phyloP scores from a whole-genome alignment of 192 early-diverging fungal genomes.

The Gryganskiella cystojenkinii region DNA sequence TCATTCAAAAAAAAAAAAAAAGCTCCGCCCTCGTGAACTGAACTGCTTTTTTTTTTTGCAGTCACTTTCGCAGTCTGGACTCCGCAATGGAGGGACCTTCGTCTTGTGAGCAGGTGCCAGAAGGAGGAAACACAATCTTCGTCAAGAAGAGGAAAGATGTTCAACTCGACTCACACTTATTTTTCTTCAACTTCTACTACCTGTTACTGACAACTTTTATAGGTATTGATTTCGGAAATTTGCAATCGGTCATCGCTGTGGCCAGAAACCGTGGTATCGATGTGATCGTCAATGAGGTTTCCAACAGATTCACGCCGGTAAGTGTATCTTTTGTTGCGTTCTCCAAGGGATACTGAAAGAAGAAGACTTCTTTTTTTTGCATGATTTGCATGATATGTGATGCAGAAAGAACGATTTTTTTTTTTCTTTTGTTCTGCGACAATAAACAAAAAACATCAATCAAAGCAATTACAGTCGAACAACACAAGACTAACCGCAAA shows the following conservation, averaged over 20 bases:
- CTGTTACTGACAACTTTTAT: slow-evolving; percentile 44
- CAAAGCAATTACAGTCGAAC: too few species aligned
- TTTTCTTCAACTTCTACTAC: too few species aligned
- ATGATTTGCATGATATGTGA: background rate
- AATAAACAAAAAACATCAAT: too few species aligned
- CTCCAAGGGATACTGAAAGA: too few species aligned
- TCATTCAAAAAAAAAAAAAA: too few species aligned
- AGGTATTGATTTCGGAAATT: slow-evolving; percentile 97
- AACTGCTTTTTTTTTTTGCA: background rate
- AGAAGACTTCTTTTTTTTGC: background rate
- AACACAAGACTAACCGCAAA: too few species aligned
- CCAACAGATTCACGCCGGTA: slow-evolving; percentile 95
- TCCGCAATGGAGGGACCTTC: background rate
- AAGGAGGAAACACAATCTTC: too few species aligned
- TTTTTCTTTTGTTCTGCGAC: too few species aligned
- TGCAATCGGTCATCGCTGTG: slow-evolving; percentile 96
- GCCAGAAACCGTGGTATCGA: slow-evolving; percentile 99
- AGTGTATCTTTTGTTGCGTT: slow-evolving; percentile 46
- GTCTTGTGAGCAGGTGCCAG: background rate
- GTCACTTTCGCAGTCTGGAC: background rate
- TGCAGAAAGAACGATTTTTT: too few species aligned
- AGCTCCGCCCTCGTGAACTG: background rate
- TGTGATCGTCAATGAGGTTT: slow-evolving; percentile 96
- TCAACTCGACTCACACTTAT: too few species aligned
- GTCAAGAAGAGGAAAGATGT: too few species aligned